Evolutionary conservation across 129 eudicot species (phyloP), one percentile per base, ranked within the genome.

Genomic region (Flaveria trinervia): DNA sequence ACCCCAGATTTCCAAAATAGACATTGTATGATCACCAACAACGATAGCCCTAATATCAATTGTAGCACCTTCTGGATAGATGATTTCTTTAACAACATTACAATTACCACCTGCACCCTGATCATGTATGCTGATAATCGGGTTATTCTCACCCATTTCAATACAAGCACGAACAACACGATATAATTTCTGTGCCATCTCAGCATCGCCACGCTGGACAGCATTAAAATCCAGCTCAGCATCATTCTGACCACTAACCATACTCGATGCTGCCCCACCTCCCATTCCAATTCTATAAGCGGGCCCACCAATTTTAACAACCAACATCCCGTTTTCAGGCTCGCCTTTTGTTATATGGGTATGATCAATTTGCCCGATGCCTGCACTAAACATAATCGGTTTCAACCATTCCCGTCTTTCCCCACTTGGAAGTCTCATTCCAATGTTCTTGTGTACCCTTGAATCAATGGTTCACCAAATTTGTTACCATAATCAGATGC

Each of bases 31-130:
- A 50, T 93, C 98, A 71, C 97, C 98, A 65, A 93, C 97, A 10
- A 88, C 97, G 73, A 93, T 71, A 26, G 92, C 84, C 87, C 98
- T 82, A 30, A 93, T 88, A 78, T 93, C 97, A 41, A 93, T 93
- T 14, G 84, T 79, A 41, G 93, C 98, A 70, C 98, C 98, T 79
- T 93, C 66, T 0, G 98, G 98, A 20, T 90, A 87, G 17, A 93
- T 93, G 13, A 93, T 93, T 78, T 93, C 98, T 76, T 93, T 93
- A 39, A 93, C 98, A 20, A 93, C 98, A 56, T 93, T 90, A 77
- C 98, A 93, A 55, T 90, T 93, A 64, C 98, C 97, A 80, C 98
- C 98, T 2, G 98, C 98, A 48, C 98, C 98, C 76, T 93, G 97
- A 79, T 93, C 98, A 10, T 93, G 98, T 69, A 93, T 93, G 72